These are phyloP conservation scores for Mycena maculata DNA, from an alignment of 768 basidiomycete species.

Conservation along the genomic window DNA sequence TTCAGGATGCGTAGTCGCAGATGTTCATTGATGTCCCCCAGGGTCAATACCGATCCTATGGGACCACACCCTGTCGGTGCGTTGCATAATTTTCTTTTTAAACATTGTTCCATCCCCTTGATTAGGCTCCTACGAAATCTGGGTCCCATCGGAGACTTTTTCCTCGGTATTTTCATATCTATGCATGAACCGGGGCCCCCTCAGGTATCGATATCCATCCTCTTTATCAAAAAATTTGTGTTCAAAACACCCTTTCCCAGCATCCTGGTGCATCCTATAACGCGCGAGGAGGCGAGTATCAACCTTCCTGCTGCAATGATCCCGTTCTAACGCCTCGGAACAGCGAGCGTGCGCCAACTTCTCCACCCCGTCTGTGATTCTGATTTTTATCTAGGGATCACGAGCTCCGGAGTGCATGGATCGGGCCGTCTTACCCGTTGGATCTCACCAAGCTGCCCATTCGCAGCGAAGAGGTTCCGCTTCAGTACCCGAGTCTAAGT, in stretches of 20 bases:
- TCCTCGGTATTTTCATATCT: slow-evolving; percentile 82
- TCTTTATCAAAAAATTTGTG: neutral
- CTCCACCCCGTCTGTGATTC: neutral
- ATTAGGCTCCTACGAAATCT: slow-evolving; percentile 83
- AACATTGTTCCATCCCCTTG: neutral
- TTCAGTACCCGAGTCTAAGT: slow-evolving; percentile 78
- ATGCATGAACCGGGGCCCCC: slow-evolving; percentile 69
- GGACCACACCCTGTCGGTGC: slow-evolving; percentile 83
- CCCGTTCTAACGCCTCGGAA: slow-evolving; percentile 17
- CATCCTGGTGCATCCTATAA: slow-evolving; percentile 80
- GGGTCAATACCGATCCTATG: slow-evolving; percentile 75
- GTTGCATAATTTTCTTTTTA: slow-evolving; percentile 34
- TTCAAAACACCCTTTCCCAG: slow-evolving; percentile 49
- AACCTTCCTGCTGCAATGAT: neutral
- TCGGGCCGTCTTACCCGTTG: slow-evolving; percentile 76
- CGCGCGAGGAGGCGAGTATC: slow-evolving; percentile 70
- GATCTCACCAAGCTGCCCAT: slow-evolving; percentile 69
- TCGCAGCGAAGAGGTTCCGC: slow-evolving; percentile 63
- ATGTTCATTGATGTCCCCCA: too few species aligned
- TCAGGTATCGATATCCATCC: slow-evolving; percentile 60
- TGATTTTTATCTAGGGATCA: slow-evolving; percentile 67
- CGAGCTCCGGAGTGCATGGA: slow-evolving; percentile 76
- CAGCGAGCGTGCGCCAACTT: slow-evolving; percentile 62
- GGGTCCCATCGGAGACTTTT: slow-evolving; percentile 83
- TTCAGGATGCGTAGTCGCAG: too few species aligned